Percentiles rank a stretch among this genome's conserved stretches.
phyloP scores from a whole-genome alignment of 192 early-diverging fungal genomes.

The Coemansia sp. region DNA sequence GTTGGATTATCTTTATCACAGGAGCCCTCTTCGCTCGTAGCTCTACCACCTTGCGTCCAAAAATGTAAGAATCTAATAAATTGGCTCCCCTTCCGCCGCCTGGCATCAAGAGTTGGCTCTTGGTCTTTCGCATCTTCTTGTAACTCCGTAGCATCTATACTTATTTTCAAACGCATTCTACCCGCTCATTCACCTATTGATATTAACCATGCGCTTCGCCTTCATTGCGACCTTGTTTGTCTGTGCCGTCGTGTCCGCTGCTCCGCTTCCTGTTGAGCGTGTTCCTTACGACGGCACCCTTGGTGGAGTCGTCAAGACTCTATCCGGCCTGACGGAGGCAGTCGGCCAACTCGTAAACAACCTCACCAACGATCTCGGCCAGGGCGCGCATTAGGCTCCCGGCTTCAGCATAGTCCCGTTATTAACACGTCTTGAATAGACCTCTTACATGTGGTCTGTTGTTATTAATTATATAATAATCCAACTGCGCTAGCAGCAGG shows the following conservation, averaged over 20 bases:
- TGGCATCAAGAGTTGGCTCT: neutral
- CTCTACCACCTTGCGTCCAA: too few species aligned
- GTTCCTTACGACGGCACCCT: constrained; percentile 42
- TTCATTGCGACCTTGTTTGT: constrained; percentile 30
- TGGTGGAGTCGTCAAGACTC: constrained; percentile 43
- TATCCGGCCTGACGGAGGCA: constrained; percentile 38
- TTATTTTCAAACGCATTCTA: neutral
- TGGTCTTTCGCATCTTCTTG: neutral
- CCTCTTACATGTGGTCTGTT: constrained; percentile 5
- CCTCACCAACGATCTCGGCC: constrained; percentile 52
- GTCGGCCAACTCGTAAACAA: constrained; percentile 44
- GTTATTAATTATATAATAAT: constrained; percentile 4
- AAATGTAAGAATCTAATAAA: neutral
- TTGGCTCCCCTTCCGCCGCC: neutral
- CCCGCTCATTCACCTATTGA: neutral
- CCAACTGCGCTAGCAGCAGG: neutral
- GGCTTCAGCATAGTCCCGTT: neutral
- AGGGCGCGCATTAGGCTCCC: constrained; percentile 38
- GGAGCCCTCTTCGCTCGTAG: too few species aligned
- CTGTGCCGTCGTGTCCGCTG: constrained; percentile 30
- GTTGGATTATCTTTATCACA: too few species aligned
- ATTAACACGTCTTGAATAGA: constrained; percentile 9
- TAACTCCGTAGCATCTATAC: neutral
- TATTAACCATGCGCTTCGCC: constrained; percentile 36
- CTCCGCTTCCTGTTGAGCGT: constrained; percentile 36